These are phyloP conservation scores for Tylopilus felleus DNA, from an alignment of 768 basidiomycete species.

Conservation along the genomic window DNA sequence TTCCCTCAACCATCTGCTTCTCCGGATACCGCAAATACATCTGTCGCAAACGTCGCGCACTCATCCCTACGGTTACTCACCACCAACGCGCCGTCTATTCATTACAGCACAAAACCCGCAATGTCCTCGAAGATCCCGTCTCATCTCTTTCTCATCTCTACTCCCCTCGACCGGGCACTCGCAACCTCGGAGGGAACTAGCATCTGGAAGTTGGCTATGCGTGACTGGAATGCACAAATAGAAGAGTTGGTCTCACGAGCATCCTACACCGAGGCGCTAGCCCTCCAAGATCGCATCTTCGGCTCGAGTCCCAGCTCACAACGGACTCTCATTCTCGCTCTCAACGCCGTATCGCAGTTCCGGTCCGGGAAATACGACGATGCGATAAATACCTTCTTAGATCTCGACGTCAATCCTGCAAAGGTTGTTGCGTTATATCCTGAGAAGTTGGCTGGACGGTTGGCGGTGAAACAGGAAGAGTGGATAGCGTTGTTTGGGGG, in stretches of 20 bases:
- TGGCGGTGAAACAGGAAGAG: conserved; percentile 61
- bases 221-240: conserved; percentile 74
- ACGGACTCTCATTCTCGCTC: conserved; percentile 56
- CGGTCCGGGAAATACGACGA: conserved; percentile 61
- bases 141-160: conserved; percentile 60
- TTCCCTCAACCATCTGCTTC: conserved; percentile 38
- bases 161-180: conserved; percentile 67
- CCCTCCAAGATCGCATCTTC: conserved; percentile 54
- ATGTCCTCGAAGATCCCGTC: conserved; percentile 24
- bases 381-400: conserved; percentile 85
- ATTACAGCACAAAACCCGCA: conserved; percentile 35
- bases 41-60: conserved; percentile 24
- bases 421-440: conserved; percentile 91
- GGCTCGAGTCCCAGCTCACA: conserved; percentile 27
- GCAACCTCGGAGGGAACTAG: conserved; percentile 69
- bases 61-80: conserved; percentile 62
- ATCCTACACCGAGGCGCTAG: conserved; percentile 74
- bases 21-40: conserved; percentile 1
- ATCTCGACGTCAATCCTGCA: conserved; percentile 88
- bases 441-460: conserved; percentile 71
- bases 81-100: conserved; percentile 39
- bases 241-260: conserved; percentile 75
- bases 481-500: conserved; percentile 90
- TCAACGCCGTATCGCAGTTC: conserved; percentile 81
- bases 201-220: conserved; percentile 74